Conservation (phyloP, 768 basidiomycete genomes). For the Cubamyces lactineus region DNA sequence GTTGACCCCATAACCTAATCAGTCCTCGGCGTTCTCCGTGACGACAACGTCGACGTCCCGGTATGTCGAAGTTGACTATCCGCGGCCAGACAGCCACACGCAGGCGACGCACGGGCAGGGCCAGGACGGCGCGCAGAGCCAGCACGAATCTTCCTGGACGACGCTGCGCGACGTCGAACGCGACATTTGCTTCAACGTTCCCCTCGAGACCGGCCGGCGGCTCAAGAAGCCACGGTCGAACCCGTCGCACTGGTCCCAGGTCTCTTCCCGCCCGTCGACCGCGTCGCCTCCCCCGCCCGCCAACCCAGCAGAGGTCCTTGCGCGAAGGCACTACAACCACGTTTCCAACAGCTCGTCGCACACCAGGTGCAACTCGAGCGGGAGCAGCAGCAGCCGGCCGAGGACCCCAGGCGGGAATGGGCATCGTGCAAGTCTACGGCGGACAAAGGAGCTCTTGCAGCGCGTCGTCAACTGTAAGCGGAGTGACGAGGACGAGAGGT, state of each 20-base stretch:
- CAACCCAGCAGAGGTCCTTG: slow-evolving; percentile 34
- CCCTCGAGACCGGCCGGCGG: slow-evolving; percentile 20
- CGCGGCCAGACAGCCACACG: background rate
- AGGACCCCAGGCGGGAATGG: background rate
- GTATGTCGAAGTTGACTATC: slow-evolving; percentile 38
- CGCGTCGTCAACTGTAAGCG: slow-evolving; percentile 30
- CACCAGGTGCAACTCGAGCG: background rate
- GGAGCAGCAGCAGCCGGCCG: background rate
- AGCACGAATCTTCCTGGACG: slow-evolving; percentile 25
- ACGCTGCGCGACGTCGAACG: slow-evolving; percentile 27
- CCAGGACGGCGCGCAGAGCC: slow-evolving; percentile 2
- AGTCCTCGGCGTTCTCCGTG: slow-evolving; percentile 40
- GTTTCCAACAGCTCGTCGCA: slow-evolving; percentile 3
- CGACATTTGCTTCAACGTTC: slow-evolving; percentile 28
- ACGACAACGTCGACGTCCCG: slow-evolving; percentile 41
- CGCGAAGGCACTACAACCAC: slow-evolving; percentile 36
- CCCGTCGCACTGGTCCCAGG: background rate
- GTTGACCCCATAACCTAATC: background rate
- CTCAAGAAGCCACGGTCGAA: slow-evolving; percentile 26
- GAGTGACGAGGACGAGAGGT: slow-evolving; percentile 31
- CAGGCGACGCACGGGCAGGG: background rate
- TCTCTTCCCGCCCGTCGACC: background rate
- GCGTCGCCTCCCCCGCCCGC: slow-evolving; percentile 28
- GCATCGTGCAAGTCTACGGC: slow-evolving; percentile 15
- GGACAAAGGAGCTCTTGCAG: slow-evolving; percentile 26